A percentile compares a stretch with the other conserved stretches of the same genome.
These are phyloP conservation scores for Termitomyces sp. DNA, from an alignment of 768 basidiomycete species.

Conservation along the genomic window DNA sequence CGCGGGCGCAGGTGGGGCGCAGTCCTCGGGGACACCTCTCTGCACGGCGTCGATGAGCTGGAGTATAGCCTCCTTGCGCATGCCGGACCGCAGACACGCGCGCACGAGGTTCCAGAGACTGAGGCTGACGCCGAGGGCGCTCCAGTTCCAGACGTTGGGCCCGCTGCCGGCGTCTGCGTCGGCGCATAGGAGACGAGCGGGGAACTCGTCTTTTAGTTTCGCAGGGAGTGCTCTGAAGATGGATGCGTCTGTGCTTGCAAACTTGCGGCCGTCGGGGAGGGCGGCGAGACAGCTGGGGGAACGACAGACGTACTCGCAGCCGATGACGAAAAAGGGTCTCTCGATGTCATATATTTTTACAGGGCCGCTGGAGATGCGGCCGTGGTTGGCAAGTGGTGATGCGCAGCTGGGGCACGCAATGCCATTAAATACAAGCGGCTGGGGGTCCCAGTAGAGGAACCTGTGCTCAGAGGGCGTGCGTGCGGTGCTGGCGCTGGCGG, in stretches of 20 bases:
- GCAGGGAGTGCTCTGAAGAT: constrained; percentile 67
- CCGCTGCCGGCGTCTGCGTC: constrained; percentile 56
- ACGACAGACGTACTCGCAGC: constrained; percentile 74
- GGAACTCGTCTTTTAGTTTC: constrained; percentile 70
- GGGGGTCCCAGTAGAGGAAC: constrained; percentile 87
- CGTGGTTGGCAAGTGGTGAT: constrained; percentile 55
- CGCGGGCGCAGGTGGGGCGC: constrained; percentile 12
- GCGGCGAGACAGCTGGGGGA: constrained; percentile 40
- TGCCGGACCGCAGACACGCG: constrained; percentile 50
- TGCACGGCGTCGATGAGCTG: constrained; percentile 56
- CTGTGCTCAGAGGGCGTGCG: constrained; percentile 70
- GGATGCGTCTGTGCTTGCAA: constrained; percentile 66
- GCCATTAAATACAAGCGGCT: constrained; percentile 78
- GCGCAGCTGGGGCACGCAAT: constrained; percentile 69
- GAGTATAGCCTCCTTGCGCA: constrained; percentile 59
- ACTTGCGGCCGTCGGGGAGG: constrained; percentile 53
- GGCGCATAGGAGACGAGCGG: constrained; percentile 54
- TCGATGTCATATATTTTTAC: constrained; percentile 78
- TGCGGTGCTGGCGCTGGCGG: constrained; percentile 63
- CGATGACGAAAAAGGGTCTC: constrained; percentile 78
- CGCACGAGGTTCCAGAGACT: constrained; percentile 72
- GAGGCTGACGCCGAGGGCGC: constrained; percentile 64
- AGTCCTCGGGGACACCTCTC: constrained; percentile 40
- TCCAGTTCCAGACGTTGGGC: constrained; percentile 71
- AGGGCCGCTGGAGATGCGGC: constrained; percentile 69